These are phyloP conservation scores for Agrocybe praecox DNA, from an alignment of 768 basidiomycete genomes.

Conservation along the genomic window DNA sequence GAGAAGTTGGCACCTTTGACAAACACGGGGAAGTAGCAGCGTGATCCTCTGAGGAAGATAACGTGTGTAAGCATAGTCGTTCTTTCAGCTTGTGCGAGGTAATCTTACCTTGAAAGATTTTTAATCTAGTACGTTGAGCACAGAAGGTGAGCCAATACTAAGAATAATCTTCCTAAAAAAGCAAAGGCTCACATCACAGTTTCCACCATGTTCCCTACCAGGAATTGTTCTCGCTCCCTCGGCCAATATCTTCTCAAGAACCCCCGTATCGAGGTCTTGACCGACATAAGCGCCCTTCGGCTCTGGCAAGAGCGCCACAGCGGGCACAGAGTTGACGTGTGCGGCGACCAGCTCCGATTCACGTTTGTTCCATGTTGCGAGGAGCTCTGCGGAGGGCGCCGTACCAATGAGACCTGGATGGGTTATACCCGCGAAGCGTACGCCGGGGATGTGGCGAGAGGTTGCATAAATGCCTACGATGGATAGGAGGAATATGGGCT, in stretches of 20 bases:
- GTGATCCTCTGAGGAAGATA: slow-evolving; percentile 52
- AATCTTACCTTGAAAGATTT: slow-evolving; percentile 61
- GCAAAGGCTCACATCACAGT: slow-evolving; percentile 72
- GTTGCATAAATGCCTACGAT: slow-evolving; percentile 64
- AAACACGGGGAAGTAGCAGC: slow-evolving; percentile 79
- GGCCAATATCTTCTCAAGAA: slow-evolving; percentile 52
- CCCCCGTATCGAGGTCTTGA: slow-evolving; percentile 52
- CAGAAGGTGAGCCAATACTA: not conserved
- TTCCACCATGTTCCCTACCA: slow-evolving; percentile 80
- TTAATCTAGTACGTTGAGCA: slow-evolving; percentile 55
- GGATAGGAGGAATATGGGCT: not conserved
- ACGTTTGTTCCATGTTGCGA: slow-evolving; percentile 75
- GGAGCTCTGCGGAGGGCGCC: slow-evolving; percentile 71
- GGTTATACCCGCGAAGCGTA: slow-evolving; percentile 76
- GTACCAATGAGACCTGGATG: slow-evolving; percentile 81
- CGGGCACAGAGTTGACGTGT: slow-evolving; percentile 53
- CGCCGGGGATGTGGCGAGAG: slow-evolving; percentile 78
- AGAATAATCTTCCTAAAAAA: slow-evolving; percentile 8
- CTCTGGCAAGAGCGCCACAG: slow-evolving; percentile 69
- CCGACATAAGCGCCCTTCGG: slow-evolving; percentile 67
- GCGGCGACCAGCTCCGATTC: slow-evolving; percentile 65
- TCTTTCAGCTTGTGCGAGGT: not conserved
- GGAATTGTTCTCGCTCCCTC: slow-evolving; percentile 80
- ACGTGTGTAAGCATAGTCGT: not conserved
- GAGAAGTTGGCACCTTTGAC: slow-evolving; percentile 76